phyloP scores from a whole-genome alignment of 2,329 filamentous ascomycete genomes.

The Paecilomyces sp. region DNA sequence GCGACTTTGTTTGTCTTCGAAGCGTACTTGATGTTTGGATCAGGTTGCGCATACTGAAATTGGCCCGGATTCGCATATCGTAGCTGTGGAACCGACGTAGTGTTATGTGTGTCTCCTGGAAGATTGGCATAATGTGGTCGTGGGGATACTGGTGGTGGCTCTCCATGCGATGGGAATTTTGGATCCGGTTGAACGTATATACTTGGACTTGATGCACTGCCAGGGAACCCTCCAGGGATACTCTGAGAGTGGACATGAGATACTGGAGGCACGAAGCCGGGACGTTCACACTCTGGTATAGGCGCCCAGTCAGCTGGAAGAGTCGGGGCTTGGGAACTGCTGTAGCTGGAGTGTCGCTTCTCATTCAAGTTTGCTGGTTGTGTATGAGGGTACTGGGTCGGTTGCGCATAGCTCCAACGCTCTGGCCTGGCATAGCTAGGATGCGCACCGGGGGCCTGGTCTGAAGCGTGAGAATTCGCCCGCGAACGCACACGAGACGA shows the following conservation, averaged over 20 bases:
- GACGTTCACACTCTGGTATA: constrained; percentile 33
- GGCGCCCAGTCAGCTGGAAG: constrained; percentile 27
- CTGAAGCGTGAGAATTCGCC: constrained; percentile 2
- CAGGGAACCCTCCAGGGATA: constrained; percentile 27
- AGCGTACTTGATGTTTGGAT: constrained; percentile 32
- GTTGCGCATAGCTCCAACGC: constrained; percentile 24
- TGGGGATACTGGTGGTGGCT: constrained; percentile 13
- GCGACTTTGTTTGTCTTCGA: constrained; percentile 13
- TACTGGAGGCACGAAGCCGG: constrained; percentile 34
- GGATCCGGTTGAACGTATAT: constrained; percentile 11
- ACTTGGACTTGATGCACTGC: constrained; percentile 4
- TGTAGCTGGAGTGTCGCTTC: constrained; percentile 10
- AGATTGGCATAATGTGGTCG: constrained; percentile 25
- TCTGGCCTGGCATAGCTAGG: constrained; percentile 27
- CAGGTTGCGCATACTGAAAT: constrained; percentile 34
- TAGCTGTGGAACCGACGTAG: constrained; percentile 1
- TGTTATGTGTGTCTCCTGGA: neutral
- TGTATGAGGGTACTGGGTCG: constrained; percentile 10
- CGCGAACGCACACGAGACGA: no score
- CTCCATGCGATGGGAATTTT: constrained; percentile 11
- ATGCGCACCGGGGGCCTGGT: constrained; percentile 16
- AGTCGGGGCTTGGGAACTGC: constrained; percentile 6
- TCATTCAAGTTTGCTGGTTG: constrained; percentile 10
- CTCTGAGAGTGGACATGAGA: constrained; percentile 16
- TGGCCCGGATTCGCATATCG: constrained; percentile 24